Evolutionary conservation across 257 asterid genomes (phyloP).

Genomic region (Coffea eugenioides): DNA sequence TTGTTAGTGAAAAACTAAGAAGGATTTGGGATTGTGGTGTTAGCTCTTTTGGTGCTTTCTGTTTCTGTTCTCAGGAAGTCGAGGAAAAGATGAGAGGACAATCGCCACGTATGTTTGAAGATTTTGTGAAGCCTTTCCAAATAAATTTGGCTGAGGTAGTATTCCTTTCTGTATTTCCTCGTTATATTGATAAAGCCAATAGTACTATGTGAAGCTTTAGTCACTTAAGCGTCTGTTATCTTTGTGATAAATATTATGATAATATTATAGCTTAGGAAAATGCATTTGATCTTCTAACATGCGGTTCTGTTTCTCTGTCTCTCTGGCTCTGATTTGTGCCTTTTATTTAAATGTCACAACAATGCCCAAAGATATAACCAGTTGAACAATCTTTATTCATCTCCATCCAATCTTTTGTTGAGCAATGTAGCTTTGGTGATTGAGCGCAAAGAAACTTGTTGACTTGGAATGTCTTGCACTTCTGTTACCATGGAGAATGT

Average conservation of each 20-base stretch:
- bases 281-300: background rate
- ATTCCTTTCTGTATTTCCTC: constrained; percentile 8
- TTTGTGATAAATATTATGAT: background rate
- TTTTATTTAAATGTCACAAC: background rate
- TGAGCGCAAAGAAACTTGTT: background rate
- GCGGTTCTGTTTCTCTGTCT: background rate
- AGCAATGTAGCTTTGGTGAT: background rate
- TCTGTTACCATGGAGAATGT: too few species aligned
- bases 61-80: constrained; percentile 64
- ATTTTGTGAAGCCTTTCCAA: constrained; percentile 81
- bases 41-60: constrained; percentile 14
- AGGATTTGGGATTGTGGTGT: background rate
- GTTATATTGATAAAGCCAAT: background rate
- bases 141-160: constrained; percentile 72
- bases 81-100: constrained; percentile 66
- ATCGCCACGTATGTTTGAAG: constrained; percentile 83
- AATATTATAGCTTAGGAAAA: background rate
- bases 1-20: background rate
- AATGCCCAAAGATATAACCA: background rate
- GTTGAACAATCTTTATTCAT: background rate
- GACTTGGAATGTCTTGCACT: background rate
- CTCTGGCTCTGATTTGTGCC: background rate
- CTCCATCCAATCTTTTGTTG: background rate
- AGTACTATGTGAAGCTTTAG: background rate
- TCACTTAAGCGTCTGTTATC: background rate